Percentiles rank a stretch among this genome's conserved stretches.
phyloP scores from a whole-genome alignment of 2,329 filamentous ascomycete genomes.

The Penicillium sp. region DNA sequence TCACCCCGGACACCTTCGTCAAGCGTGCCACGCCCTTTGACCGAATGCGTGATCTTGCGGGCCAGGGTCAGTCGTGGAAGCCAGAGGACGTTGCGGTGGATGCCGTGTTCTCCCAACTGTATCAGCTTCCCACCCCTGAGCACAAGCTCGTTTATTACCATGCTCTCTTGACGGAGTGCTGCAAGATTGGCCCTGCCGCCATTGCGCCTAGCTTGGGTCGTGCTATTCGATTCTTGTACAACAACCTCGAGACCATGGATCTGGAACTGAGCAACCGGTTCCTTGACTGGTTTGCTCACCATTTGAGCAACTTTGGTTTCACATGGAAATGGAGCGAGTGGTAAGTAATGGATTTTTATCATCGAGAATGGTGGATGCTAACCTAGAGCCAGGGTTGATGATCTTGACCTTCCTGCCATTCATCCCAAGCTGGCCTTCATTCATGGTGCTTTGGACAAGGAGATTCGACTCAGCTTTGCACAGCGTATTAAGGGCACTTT shows the following conservation, averaged over 20 bases:
- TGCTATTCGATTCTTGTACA: slow-evolving; percentile 89
- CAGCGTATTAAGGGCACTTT: slow-evolving; percentile 94
- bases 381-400: slow-evolving; percentile 61
- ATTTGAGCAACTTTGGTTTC: slow-evolving; percentile 98
- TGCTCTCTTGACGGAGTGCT: slow-evolving; percentile 88
- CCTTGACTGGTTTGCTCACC: slow-evolving; percentile 96
- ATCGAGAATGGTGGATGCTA: slow-evolving; percentile 9
- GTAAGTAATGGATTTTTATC: slow-evolving; percentile 46
- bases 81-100: slow-evolving; percentile 97
- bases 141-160: slow-evolving; percentile 98
- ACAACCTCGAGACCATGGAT: slow-evolving; percentile 78
- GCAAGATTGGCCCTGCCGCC: slow-evolving; percentile 93
- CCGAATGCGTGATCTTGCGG: slow-evolving; percentile 67
- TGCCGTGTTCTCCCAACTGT: slow-evolving; percentile 92
- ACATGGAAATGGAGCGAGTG: slow-evolving; percentile 99
- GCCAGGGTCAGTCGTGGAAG: slow-evolving; percentile 81
- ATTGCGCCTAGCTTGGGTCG: slow-evolving; percentile 91
- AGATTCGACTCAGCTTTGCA: slow-evolving; percentile 93
- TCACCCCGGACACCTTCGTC: slow-evolving; percentile 83
- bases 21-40: slow-evolving; percentile 93
- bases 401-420: slow-evolving; percentile 72
- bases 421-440: slow-evolving; percentile 95
- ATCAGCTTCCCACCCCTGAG: slow-evolving; percentile 81
- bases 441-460: slow-evolving; percentile 85
- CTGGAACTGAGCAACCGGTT: slow-evolving; percentile 84